A percentile compares a stretch with the other conserved stretches of the same genome.
phyloP scores from a whole-genome alignment of 2,329 filamentous ascomycete genomes.

The Coniochaeta sp. region DNA sequence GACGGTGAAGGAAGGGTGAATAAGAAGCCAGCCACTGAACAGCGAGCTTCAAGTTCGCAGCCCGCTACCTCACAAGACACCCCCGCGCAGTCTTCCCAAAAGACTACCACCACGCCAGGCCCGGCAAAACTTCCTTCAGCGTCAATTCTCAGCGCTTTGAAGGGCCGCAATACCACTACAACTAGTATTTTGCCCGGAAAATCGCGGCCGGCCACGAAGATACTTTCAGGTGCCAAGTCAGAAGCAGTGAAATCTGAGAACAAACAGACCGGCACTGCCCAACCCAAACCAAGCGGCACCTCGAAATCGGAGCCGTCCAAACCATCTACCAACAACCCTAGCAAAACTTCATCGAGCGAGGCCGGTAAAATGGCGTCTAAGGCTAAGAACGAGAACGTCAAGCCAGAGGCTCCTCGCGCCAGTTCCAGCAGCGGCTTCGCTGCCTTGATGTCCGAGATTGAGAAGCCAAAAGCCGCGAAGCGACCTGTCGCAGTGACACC shows the following conservation, averaged over 20 bases:
- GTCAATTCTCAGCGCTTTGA: slow-evolving; percentile 5
- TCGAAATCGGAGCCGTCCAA: slow-evolving; percentile 11
- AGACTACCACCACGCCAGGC: slow-evolving; percentile 3
- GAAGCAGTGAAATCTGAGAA: slow-evolving; percentile 25
- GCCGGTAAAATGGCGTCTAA: slow-evolving; percentile 11
- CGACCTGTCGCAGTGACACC: slow-evolving; percentile 27
- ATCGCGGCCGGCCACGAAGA: slow-evolving; percentile 34
- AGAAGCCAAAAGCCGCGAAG: slow-evolving; percentile 42
- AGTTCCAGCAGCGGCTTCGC: slow-evolving; percentile 36
- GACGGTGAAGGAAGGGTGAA: slow-evolving; percentile 26
- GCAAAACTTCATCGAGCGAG: slow-evolving; percentile 14
- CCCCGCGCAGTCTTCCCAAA: slow-evolving; percentile 10
- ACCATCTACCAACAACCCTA: slow-evolving; percentile 16
- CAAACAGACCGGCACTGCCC: neutral
- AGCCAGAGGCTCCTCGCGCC: slow-evolving; percentile 22
- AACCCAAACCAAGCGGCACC: neutral
- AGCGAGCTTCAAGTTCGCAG: neutral
- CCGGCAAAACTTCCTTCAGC: neutral
- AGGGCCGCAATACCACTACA: slow-evolving; percentile 21
- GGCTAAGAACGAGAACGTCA: slow-evolving; percentile 10
- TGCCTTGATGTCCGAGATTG: slow-evolving; percentile 43
- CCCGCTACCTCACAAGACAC: neutral
- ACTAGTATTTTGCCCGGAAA: slow-evolving; percentile 38
- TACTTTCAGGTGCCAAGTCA: slow-evolving; percentile 29
- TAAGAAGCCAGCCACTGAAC: slow-evolving; percentile 31